A percentile compares a stretch with the other conserved stretches of the same genome.
Evolutionary conservation across 2,329 filamentous ascomycete species (phyloP).

Genomic region (Elsinoe australis): DNA sequence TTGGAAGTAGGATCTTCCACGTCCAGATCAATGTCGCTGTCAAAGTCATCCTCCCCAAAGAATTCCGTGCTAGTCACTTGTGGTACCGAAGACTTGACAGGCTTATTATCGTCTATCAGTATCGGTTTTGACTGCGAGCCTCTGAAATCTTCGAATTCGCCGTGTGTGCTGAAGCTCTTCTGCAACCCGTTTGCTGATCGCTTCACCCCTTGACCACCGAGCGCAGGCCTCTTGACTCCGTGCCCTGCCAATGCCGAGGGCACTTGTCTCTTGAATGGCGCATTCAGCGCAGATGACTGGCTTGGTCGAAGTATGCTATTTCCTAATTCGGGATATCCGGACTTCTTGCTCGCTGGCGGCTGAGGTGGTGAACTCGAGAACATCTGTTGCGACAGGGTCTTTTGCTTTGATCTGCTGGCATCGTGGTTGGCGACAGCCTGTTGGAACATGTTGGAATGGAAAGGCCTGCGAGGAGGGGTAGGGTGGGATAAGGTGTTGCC

Average conservation of each 20-base stretch:
- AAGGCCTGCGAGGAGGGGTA: background rate
- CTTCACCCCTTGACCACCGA: conserved; percentile 33
- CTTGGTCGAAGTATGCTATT: conserved; percentile 31
- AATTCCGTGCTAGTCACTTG: conserved; percentile 39
- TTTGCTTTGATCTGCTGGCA: conserved; percentile 23
- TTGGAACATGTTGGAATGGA: conserved; percentile 7
- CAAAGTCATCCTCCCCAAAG: conserved; percentile 77
- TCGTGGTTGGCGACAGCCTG: conserved; percentile 17
- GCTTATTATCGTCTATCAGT: conserved; percentile 35
- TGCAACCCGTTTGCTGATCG: conserved; percentile 40
- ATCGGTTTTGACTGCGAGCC: conserved; percentile 28
- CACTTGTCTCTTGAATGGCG: conserved; percentile 20
- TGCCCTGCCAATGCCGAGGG: conserved; percentile 2
- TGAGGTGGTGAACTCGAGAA: conserved; percentile 51
- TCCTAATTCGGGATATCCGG: conserved; percentile 29
- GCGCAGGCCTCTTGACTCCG: background rate
- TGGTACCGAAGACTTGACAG: conserved; percentile 24
- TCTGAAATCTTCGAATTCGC: conserved; percentile 31
- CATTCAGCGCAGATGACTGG: conserved; percentile 26
- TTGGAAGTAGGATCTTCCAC: conserved; percentile 52
- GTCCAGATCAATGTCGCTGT: conserved; percentile 72
- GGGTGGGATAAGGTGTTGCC: background rate
- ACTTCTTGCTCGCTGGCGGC: conserved; percentile 36
- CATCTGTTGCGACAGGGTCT: conserved; percentile 44
- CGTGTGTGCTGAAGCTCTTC: conserved; percentile 36